These are phyloP conservation scores for Polygonum aviculare DNA, from an alignment of 148 eudicot species.

Conservation along the genomic window DNA sequence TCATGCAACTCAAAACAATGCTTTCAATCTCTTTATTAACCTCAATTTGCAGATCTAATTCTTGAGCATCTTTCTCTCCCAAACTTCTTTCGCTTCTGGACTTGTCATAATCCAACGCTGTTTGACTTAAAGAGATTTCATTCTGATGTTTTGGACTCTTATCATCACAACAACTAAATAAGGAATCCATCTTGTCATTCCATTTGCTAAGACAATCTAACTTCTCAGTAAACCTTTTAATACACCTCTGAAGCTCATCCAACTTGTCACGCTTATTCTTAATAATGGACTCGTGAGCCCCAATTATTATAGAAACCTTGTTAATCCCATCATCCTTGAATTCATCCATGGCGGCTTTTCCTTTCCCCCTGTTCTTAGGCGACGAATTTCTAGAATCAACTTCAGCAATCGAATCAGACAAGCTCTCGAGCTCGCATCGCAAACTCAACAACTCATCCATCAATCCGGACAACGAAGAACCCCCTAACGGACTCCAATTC, in stretches of 20 bases:
- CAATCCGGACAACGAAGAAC: constrained; percentile 18
- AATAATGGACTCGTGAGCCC: constrained; percentile 37
- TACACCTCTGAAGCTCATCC: constrained; percentile 17
- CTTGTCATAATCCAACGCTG: neutral
- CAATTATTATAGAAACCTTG: constrained; percentile 31
- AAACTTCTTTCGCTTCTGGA: constrained; percentile 11
- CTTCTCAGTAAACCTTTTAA: constrained; percentile 21
- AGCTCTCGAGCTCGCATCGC: constrained; percentile 24
- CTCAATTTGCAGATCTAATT: constrained; percentile 14
- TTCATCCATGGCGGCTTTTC: constrained; percentile 13
- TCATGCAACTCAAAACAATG: constrained; percentile 20
- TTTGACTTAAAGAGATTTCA: neutral
- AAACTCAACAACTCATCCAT: constrained; percentile 30
- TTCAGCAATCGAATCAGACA: constrained; percentile 14
- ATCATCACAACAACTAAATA: neutral
- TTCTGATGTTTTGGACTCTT: neutral
- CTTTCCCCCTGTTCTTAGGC: constrained; percentile 19
- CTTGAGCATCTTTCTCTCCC: constrained; percentile 18
- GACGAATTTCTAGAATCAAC: neutral
- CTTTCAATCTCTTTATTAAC: constrained; percentile 26
- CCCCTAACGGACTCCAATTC: constrained; percentile 10
- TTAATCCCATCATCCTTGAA: constrained; percentile 15
- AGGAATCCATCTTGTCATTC: constrained; percentile 16
- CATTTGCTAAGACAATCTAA: constrained; percentile 30
- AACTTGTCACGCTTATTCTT: constrained; percentile 24